Evolutionary conservation across 2,329 filamentous ascomycete genomes (phyloP).

Genomic region (Sporothrix luriei): DNA sequence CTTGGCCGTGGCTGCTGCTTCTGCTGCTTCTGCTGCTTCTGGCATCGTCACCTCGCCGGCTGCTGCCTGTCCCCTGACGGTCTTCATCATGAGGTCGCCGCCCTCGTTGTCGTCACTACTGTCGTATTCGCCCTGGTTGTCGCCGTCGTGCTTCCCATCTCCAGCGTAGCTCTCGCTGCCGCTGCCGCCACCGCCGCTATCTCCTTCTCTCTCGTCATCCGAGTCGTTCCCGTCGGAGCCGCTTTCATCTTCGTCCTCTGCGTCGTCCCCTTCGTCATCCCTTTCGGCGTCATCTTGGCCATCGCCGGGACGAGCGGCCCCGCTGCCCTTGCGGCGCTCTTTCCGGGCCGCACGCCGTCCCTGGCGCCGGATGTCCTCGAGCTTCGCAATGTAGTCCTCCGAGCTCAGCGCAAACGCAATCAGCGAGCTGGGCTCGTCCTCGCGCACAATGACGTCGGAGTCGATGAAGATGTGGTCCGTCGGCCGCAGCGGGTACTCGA

Average conservation of each 20-base stretch:
- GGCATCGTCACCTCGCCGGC: neutral
- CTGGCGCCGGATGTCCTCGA: conserved; percentile 65
- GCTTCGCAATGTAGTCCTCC: conserved; percentile 80
- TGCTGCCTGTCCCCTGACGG: neutral
- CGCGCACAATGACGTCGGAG: conserved; percentile 93
- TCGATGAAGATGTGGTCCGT: conserved; percentile 96
- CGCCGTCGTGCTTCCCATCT: conserved; percentile 35
- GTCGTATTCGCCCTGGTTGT: neutral
- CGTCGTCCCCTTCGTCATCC: neutral
- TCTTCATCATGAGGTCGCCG: neutral
- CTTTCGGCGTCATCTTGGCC: conserved; percentile 33
- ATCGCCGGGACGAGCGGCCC: conserved; percentile 37
- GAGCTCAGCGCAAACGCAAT: conserved; percentile 91
- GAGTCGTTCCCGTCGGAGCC: conserved; percentile 38
- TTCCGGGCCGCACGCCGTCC: conserved; percentile 38
- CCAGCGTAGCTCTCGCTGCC: conserved; percentile 34
- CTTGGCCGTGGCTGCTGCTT: neutral
- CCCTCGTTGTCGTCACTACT: neutral
- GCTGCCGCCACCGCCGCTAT: neutral
- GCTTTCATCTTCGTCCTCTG: neutral
- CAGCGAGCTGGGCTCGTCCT: conserved; percentile 95
- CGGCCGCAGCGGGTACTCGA: conserved; percentile 87
- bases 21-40: neutral
- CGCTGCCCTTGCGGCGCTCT: conserved; percentile 36
- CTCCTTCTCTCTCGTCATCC: neutral